Conservation (phyloP, 495 filamentous ascomycete species). For the Penicillium paxilli region DNA sequence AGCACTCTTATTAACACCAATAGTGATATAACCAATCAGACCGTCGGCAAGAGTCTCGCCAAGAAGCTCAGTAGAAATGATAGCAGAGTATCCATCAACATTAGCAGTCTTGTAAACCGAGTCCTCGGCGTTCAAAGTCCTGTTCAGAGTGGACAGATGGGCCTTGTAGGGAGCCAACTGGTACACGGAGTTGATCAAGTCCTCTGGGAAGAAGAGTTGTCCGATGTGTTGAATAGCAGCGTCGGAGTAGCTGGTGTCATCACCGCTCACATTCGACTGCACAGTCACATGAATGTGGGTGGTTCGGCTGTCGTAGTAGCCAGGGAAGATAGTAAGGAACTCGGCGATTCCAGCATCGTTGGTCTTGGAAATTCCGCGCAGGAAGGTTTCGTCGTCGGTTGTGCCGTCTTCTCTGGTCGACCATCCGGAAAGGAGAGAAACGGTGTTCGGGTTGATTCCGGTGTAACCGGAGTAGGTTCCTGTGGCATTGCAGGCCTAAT, state of each 20-base stretch:
- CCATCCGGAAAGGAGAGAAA: not conserved
- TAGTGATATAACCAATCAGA: conserved; percentile 10
- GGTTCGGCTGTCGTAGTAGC: conserved; percentile 9
- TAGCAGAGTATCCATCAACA: conserved; percentile 6
- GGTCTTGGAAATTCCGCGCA: conserved; percentile 10
- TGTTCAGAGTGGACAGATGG: conserved; percentile 3
- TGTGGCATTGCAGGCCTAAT: conserved; percentile 13
- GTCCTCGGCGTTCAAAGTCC: conserved; percentile 5
- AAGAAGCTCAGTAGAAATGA: conserved; percentile 4
- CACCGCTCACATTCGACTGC: conserved; percentile 5
- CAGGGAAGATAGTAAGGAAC: conserved; percentile 13
- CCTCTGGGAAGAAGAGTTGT: conserved; percentile 11
- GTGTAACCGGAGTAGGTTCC: conserved; percentile 11
- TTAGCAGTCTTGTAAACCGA: conserved; percentile 1
- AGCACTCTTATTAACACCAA: conserved; percentile 7
- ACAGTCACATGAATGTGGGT: conserved; percentile 12
- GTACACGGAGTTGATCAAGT: conserved; percentile 10
- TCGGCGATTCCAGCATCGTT: conserved; percentile 10
- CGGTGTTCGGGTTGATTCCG: conserved; percentile 5
- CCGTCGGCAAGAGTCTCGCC: conserved; percentile 7
- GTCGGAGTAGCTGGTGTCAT: conserved; percentile 5
- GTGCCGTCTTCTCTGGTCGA: conserved; percentile 2
- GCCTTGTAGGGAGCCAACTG: conserved; percentile 10
- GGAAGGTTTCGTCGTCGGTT: conserved; percentile 12
- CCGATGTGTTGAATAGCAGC: conserved; percentile 7